A percentile compares a stretch with the other conserved stretches of the same genome.
Conservation (phyloP, 495 filamentous ascomycete species). For the Neurospora sp. region DNA sequence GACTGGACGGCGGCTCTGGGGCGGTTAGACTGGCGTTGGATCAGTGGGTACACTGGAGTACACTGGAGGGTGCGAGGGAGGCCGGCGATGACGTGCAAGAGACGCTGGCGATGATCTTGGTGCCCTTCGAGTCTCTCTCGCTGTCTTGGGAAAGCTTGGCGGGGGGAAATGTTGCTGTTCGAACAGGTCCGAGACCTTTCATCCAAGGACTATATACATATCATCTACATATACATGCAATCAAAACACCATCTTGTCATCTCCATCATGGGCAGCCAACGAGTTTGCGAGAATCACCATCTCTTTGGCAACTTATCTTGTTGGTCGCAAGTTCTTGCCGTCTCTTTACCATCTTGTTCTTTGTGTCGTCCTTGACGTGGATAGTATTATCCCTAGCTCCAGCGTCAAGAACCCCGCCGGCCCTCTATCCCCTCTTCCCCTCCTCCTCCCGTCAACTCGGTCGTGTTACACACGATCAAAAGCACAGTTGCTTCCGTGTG, state of each 20-base stretch:
- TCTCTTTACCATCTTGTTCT: background rate
- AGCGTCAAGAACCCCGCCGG: background rate
- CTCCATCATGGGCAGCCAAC: background rate
- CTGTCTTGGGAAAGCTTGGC: background rate
- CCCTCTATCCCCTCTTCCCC: background rate
- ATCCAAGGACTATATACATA: background rate
- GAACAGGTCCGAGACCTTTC: background rate
- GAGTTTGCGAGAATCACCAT: background rate
- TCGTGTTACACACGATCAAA: background rate
- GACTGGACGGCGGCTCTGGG: background rate
- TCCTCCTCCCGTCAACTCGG: background rate
- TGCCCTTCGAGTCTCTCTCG: background rate
- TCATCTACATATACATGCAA: background rate
- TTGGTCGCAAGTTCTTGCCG: background rate
- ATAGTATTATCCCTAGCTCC: background rate
- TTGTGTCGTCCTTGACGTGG: background rate
- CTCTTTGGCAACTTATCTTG: background rate
- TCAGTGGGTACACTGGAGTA: background rate
- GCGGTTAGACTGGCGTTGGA: background rate
- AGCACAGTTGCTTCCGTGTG: background rate
- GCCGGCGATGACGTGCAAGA: background rate
- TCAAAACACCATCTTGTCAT: background rate
- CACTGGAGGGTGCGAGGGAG: background rate
- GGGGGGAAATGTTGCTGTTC: background rate
- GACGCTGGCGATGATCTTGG: background rate